Evolutionary conservation across 208 protist species (phyloP).

Genomic region (Lotmaria passim): DNA sequence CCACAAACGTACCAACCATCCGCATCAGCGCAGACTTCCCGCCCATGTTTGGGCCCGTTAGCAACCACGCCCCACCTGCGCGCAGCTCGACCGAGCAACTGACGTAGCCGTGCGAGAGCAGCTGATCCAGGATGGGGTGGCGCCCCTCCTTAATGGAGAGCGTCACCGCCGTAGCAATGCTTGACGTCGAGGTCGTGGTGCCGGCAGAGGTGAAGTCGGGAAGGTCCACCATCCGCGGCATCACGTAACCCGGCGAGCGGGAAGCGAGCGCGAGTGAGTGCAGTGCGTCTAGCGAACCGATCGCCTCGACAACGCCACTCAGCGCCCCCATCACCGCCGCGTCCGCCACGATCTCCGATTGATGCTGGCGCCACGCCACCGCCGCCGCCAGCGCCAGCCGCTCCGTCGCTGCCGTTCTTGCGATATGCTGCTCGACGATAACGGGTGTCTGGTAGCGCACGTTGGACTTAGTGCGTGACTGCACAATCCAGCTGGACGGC

Average conservation of each 20-base stretch:
- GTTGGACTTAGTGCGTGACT: slow-evolving; percentile 79
- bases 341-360: slow-evolving; percentile 37
- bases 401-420: slow-evolving; percentile 70
- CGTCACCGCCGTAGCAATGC: slow-evolving; percentile 5
- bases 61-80: slow-evolving; percentile 66
- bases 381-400: slow-evolving; percentile 61
- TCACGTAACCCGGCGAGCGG: slow-evolving; percentile 62
- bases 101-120: slow-evolving; percentile 68
- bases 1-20: slow-evolving; percentile 90
- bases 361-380: slow-evolving; percentile 61
- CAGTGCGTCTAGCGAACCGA: slow-evolving; percentile 71
- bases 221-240: slow-evolving; percentile 40
- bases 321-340: slow-evolving; percentile 41
- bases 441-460: slow-evolving; percentile 82
- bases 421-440: slow-evolving; percentile 61
- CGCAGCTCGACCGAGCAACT: slow-evolving; percentile 59
- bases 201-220: neutral
- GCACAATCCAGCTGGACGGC: slow-evolving; percentile 73
- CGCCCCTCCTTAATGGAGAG: slow-evolving; percentile 58
- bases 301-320: slow-evolving; percentile 40
- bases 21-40: slow-evolving; percentile 95
- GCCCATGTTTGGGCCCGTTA: slow-evolving; percentile 97
- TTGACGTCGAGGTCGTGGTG: neutral
- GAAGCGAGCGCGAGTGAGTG: slow-evolving; percentile 64
- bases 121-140: slow-evolving; percentile 75